Evolutionary conservation across 495 filamentous ascomycete species (phyloP).

Genomic region (Podospora pseudoanserina): DNA sequence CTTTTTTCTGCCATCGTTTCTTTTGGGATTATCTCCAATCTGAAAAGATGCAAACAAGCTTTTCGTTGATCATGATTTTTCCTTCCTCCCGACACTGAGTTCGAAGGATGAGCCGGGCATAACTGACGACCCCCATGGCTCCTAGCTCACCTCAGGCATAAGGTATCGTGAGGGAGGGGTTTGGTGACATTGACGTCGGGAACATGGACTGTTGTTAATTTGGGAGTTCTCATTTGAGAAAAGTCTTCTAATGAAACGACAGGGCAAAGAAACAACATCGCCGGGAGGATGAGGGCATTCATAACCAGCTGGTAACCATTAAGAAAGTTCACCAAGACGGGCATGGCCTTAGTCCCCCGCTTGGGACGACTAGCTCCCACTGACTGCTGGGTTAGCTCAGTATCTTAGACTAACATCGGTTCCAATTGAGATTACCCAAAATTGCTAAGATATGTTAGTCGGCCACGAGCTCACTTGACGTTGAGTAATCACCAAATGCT

Average conservation of each 20-base stretch:
- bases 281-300: neutral
- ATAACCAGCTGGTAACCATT: neutral
- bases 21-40: neutral
- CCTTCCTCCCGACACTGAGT: too few relatives aligned
- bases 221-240: too few relatives aligned
- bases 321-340: neutral
- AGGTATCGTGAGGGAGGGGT: too few relatives aligned
- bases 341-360: neutral
- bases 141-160: too few relatives aligned
- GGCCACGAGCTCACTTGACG: neutral
- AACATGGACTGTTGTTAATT: too few relatives aligned
- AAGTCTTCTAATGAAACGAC: too few relatives aligned
- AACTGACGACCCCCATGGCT: too few relatives aligned
- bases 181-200: too few relatives aligned
- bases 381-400: neutral
- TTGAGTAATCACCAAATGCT: conserved; percentile 3
- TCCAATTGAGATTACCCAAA: neutral
- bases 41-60: neutral
- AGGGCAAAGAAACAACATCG: too few relatives aligned
- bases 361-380: neutral
- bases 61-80: neutral
- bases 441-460: neutral
- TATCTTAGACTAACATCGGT: neutral
- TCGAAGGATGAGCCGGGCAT: too few relatives aligned
- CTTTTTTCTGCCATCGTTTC: neutral